Base-by-base conservation (phyloP, 208 protist species). In the Wallacemonas sp. region DNA sequence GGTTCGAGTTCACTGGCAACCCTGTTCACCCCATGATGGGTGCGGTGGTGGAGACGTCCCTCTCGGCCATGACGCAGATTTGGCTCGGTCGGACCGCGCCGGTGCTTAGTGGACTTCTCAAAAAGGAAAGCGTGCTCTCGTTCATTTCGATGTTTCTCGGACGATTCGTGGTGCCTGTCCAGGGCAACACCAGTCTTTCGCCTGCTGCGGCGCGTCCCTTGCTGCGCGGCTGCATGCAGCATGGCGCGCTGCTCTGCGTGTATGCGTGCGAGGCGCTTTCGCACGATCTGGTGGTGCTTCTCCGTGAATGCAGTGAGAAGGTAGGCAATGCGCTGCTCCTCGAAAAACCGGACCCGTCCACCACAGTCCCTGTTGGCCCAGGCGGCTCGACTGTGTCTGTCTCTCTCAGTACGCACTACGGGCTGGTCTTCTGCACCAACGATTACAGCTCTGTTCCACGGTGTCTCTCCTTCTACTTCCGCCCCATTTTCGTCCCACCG, bases 1-100 rank as follows among this genome's bases (percentile, higher is more conserved):
- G 88, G 21, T 77, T 89, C 41, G 91, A 96, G 64, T 93, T 94
- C 70, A 47, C 88, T n/a, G 91, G 91, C 22, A 82, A 89, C 63
- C 68, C 79, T 39, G 62, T 31, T 21, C 17, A 78, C 24, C 72
- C 80, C 15, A 53, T 90, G 33, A 72, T 93, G 62, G 68, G 70
- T 39, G 59, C 71, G n/a, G 71, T 68, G 39, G 44, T 82, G 24
- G 70, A 74, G 62, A 74, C 66, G 11, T 51, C 45, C 44, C 56
- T 82, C 21, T 73, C 53, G 28, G 53, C 42, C 30, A 51, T 66
- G 39, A 62, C 56, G 47, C 56, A 49, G 22, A 47, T 62, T 26
- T 49, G 51, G 51, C 51, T 58, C 17, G 44, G 59, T 58, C 63
- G 69, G 64, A 39, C 63, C 54, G 28, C 56, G 42, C 80, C 79